Evolutionary conservation across 2,329 filamentous ascomycete species (phyloP).

Genomic region (Penicillium sp.): DNA sequence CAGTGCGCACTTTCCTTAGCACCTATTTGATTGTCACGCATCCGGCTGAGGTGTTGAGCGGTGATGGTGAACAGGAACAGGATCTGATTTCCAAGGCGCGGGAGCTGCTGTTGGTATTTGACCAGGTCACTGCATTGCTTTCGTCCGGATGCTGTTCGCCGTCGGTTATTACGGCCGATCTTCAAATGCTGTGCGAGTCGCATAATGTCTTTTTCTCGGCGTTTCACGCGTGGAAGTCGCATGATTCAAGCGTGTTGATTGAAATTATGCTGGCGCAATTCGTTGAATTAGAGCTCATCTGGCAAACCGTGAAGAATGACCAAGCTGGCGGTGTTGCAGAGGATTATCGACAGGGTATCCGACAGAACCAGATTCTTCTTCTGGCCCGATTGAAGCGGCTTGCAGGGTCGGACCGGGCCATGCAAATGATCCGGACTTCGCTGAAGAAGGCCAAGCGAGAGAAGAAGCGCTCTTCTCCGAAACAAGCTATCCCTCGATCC

Average conservation of each 20-base stretch:
- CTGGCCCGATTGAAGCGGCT: slow-evolving; percentile 66
- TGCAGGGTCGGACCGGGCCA: slow-evolving; percentile 63
- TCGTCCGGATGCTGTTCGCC: slow-evolving; percentile 46
- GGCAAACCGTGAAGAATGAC: slow-evolving; percentile 69
- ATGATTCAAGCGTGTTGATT: slow-evolving; percentile 65
- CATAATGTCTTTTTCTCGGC: slow-evolving; percentile 65
- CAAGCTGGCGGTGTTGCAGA: slow-evolving; percentile 63
- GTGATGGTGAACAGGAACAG: slow-evolving; percentile 65
- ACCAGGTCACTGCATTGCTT: slow-evolving; percentile 56
- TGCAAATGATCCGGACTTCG: slow-evolving; percentile 63
- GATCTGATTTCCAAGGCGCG: slow-evolving; percentile 65
- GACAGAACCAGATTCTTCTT: slow-evolving; percentile 67
- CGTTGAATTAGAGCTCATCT: slow-evolving; percentile 68
- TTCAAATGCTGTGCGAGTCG: slow-evolving; percentile 56
- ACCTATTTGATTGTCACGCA: slow-evolving; percentile 67
- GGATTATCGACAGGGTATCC: slow-evolving; percentile 68
- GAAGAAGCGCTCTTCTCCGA: slow-evolving; percentile 55
- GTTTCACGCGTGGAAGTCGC: slow-evolving; percentile 68
- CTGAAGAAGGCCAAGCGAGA: slow-evolving; percentile 63
- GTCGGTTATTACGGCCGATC: slow-evolving; percentile 51
- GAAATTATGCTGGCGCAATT: slow-evolving; percentile 71
- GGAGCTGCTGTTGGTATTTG: slow-evolving; percentile 61
- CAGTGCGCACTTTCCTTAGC: slow-evolving; percentile 66
- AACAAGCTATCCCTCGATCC: slow-evolving; percentile 62
- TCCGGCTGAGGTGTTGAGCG: slow-evolving; percentile 63